These are phyloP conservation scores for Teunomyces aglyptinius DNA, from an alignment of 805 yeast genomes.

Conservation along the genomic window DNA sequence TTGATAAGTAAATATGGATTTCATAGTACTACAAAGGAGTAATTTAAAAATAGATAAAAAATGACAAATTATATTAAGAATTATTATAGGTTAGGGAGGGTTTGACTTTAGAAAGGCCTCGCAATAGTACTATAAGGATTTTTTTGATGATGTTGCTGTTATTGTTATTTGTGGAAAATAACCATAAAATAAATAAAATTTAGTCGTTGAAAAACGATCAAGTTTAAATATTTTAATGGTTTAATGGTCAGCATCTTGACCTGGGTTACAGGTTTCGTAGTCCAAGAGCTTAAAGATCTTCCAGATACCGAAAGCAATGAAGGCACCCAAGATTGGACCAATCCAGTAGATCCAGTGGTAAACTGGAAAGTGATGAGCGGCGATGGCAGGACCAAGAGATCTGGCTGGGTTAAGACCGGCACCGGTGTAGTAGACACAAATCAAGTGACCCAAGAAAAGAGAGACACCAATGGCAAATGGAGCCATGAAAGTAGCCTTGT, in stretches of 20 bases:
- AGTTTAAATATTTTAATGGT: background rate
- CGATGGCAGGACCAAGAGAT: constrained; percentile 80
- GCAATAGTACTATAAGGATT: background rate
- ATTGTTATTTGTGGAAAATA: too few species aligned
- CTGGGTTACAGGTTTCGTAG: constrained; percentile 69
- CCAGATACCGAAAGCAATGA: constrained; percentile 67
- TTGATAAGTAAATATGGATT: background rate
- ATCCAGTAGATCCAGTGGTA: constrained; percentile 95
- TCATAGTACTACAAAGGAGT: background rate
- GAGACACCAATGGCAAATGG: constrained; percentile 83
- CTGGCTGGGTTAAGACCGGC: constrained; percentile 94
- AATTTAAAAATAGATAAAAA: too few species aligned
- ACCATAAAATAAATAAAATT: too few species aligned
- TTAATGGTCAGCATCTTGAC: constrained; percentile 58
- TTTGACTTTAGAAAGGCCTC: background rate
- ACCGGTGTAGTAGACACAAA: constrained; percentile 81
- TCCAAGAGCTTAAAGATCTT: constrained; percentile 60
- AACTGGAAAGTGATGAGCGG: constrained; percentile 66
- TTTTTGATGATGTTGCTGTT: background rate
- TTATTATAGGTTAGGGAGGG: background rate
- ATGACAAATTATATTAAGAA: background rate
- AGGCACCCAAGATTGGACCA: constrained; percentile 76
- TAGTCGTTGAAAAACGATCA: background rate
- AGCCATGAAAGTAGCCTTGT: constrained; percentile 71
- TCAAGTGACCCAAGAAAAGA: constrained; percentile 76